phyloP scores from a whole-genome alignment of 345 rosid genomes.

The Luvunga scandens region DNA sequence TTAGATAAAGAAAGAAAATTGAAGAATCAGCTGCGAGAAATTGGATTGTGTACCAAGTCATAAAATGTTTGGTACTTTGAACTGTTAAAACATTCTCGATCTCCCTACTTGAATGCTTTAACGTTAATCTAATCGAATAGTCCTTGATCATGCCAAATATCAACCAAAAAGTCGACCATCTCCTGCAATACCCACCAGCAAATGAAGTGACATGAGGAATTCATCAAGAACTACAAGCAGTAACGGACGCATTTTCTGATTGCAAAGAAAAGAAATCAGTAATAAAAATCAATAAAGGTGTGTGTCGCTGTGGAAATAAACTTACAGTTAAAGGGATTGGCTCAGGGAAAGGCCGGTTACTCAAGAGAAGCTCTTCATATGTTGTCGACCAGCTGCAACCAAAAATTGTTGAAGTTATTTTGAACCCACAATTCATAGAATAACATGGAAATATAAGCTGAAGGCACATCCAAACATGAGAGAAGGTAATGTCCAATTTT shows the following conservation, averaged over 20 bases:
- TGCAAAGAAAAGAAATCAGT: background rate
- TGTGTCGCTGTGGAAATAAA: conserved; percentile 1
- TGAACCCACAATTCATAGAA: background rate
- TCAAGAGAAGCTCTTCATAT: conserved; percentile 79
- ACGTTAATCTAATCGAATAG: conserved; percentile 58
- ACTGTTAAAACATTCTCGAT: conserved; percentile 6
- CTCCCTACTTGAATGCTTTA: background rate
- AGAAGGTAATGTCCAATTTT: background rate
- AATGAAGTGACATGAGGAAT: conserved; percentile 5
- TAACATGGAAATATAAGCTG: background rate
- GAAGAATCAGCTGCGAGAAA: conserved; percentile 3
- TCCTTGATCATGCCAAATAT: conserved; percentile 86
- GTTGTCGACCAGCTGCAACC: conserved; percentile 83
- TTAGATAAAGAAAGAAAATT: background rate
- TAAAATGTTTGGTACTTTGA: background rate
- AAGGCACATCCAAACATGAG: background rate
- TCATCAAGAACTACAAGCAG: background rate
- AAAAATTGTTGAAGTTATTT: conserved; percentile 27
- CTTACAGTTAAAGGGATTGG: conserved; percentile 85
- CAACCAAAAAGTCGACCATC: conserved; percentile 92
- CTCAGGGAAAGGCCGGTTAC: conserved; percentile 73
- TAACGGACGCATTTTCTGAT: background rate
- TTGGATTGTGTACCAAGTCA: background rate
- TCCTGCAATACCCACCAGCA: conserved; percentile 49
- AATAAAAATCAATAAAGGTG: background rate